phyloP scores from a whole-genome alignment of 768 basidiomycete species.

The Boletus subparvulus region DNA sequence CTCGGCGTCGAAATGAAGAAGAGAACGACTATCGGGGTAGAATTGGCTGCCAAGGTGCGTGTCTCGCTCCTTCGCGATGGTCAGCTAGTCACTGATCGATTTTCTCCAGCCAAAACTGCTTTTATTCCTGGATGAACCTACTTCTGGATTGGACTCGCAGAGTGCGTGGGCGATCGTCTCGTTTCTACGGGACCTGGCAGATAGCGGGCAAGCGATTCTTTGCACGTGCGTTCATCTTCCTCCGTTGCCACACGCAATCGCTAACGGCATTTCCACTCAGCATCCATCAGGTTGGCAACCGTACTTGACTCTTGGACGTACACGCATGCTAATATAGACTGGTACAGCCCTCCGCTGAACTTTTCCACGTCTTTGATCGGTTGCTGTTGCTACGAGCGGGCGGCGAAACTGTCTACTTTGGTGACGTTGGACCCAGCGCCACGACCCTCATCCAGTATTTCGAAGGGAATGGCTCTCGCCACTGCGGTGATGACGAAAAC shows the following conservation, averaged over 20 bases:
- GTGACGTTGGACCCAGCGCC: conserved; percentile 65
- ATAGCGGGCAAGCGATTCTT: conserved; percentile 84
- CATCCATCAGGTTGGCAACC: conserved; percentile 39
- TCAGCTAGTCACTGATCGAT: neutral
- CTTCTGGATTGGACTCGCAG: conserved; percentile 84
- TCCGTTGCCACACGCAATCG: neutral
- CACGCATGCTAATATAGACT: neutral
- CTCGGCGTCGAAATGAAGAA: conserved; percentile 74
- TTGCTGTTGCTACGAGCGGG: conserved; percentile 76
- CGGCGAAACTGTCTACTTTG: conserved; percentile 67
- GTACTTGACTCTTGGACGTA: no score
- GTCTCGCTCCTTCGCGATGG: no score
- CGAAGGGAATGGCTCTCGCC: conserved; percentile 60
- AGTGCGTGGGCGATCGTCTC: conserved; percentile 80
- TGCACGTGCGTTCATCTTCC: conserved; percentile 64
- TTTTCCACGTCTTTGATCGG: conserved; percentile 81
- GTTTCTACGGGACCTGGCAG: conserved; percentile 74
- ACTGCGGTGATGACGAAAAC: conserved; percentile 67
- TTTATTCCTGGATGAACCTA: conserved; percentile 88
- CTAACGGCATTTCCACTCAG: conserved; percentile 19
- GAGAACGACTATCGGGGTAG: conserved; percentile 83
- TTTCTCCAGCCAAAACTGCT: conserved; percentile 62
- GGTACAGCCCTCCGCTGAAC: conserved; percentile 69
- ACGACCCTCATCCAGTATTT: conserved; percentile 73
- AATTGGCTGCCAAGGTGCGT: conserved; percentile 71